Conservation (phyloP, 257 asterid species). For the Ophiorrhiza pumila region DNA sequence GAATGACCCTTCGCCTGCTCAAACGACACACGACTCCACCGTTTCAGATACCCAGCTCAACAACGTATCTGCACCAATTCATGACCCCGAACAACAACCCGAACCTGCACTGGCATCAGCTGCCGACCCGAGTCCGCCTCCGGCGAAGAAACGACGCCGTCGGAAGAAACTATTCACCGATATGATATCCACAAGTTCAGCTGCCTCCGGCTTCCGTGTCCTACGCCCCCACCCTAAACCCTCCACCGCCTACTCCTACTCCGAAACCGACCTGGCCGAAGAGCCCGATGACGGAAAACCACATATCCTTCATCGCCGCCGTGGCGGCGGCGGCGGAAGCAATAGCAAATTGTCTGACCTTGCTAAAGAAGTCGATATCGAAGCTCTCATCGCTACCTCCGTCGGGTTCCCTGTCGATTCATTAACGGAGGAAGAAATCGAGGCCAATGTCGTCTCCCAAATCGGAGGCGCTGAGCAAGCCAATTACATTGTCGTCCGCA, state of each 20-base stretch:
- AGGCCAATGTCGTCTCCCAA: slow-evolving; percentile 82
- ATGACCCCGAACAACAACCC: slow-evolving; percentile 28
- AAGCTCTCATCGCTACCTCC: slow-evolving; percentile 87
- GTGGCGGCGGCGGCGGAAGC: slow-evolving; percentile 29
- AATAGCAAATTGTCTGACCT: slow-evolving; percentile 54
- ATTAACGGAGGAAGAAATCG: slow-evolving; percentile 91
- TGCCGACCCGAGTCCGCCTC: slow-evolving; percentile 37
- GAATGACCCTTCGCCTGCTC: slow-evolving; percentile 11
- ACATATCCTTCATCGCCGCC: slow-evolving; percentile 41
- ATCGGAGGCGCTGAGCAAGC: slow-evolving; percentile 85
- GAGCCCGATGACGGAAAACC: slow-evolving; percentile 24
- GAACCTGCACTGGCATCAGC: slow-evolving; percentile 16
- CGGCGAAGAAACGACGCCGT: slow-evolving; percentile 76
- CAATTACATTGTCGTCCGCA: slow-evolving; percentile 86
- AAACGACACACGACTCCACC: slow-evolving; percentile 25
- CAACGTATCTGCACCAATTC: slow-evolving; percentile 7
- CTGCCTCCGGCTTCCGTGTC: slow-evolving; percentile 69
- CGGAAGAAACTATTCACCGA: slow-evolving; percentile 86
- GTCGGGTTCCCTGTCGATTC: slow-evolving; percentile 96
- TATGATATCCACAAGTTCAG: slow-evolving; percentile 55
- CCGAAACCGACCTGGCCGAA: slow-evolving; percentile 37
- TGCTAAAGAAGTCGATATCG: slow-evolving; percentile 81
- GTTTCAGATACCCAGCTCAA: slow-evolving; percentile 20
- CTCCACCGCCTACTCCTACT: slow-evolving; percentile 36
- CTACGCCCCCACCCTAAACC: slow-evolving; percentile 77